These are phyloP conservation scores for Millerozyma miso DNA, from an alignment of 805 yeast genomes.

Conservation along the genomic window DNA sequence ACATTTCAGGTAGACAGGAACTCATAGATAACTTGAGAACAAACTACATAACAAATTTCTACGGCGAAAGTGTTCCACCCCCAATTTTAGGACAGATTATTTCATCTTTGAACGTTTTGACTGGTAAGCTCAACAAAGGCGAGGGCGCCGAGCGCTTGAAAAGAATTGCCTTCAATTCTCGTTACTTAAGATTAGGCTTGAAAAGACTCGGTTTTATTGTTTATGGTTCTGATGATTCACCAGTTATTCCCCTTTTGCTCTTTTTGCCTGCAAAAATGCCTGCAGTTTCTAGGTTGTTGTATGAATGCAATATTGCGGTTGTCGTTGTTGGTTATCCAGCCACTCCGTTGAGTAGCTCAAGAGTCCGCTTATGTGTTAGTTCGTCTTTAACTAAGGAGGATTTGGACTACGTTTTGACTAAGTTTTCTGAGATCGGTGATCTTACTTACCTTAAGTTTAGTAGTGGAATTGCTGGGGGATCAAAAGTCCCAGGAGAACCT, in stretches of 20 bases:
- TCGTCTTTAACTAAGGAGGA: conserved; percentile 92
- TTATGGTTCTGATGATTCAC: conserved; percentile 93
- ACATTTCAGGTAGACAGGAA: conserved; percentile 70
- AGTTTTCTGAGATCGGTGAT: conserved; percentile 76
- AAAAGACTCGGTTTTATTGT: conserved; percentile 91
- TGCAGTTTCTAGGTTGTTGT: conserved; percentile 78
- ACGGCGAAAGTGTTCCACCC: conserved; percentile 87
- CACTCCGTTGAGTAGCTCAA: conserved; percentile 82
- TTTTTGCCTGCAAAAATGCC: conserved; percentile 95
- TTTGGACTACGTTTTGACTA: conserved; percentile 71
- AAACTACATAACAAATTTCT: conserved; percentile 65
- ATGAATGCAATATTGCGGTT: conserved; percentile 79
- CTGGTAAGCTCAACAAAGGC: conserved; percentile 82
- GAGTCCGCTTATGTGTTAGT: conserved; percentile 91
- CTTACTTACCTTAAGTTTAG: conserved; percentile 68
- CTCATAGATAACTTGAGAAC: conserved; percentile 73
- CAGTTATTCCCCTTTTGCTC: conserved; percentile 84
- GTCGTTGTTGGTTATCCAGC: conserved; percentile 99
- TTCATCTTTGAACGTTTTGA: conserved; percentile 71
- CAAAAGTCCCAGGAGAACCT: conserved; percentile 45
- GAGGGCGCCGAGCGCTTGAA: conserved; percentile 90
- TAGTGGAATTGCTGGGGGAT: conserved; percentile 75
- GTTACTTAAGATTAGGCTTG: conserved; percentile 86
- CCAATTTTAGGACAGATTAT: conserved; percentile 87
- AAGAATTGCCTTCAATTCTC: conserved; percentile 92